Base-by-base conservation (phyloP, 192 early-diverging fungal genomes). In the Coemansia aciculifera region DNA sequence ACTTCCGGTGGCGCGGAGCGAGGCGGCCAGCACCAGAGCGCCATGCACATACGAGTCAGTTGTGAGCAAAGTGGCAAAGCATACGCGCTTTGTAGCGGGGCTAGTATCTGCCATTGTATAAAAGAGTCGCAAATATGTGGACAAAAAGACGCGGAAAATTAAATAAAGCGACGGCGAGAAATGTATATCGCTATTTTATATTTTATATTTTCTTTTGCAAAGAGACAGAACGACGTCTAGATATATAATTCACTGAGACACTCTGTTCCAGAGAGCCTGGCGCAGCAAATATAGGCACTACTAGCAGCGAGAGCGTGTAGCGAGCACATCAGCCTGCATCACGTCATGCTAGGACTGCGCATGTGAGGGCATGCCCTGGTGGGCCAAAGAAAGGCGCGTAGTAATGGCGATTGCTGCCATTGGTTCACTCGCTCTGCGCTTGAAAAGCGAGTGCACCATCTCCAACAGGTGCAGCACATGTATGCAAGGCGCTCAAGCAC, bases 31-130 rank as follows among this genome's bases (percentile, higher is more conserved):
- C 7, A 90, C 86, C n/a, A 94, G 74, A 0, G 94, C 94, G 19
- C 95, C 95, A 39, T 89, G 86, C 48, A 93, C 83, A 70, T 98
- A 97, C 21, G 82, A 84, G 68, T 95, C 94, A 24, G 87, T 88
- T 15, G 94, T 93, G 19, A 98, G 85, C 44, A 98, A 86, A 13
- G 96, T 98, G 8, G 79, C 79, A 73, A 76, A 81, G 69, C 79
- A 81, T 34, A 73, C 67, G 1, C 68, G 74, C 24, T 59, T 34
- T 52, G 10, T 7, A 15, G 36, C 39, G 34, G 48, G 19, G 36
- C 5, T 48, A 32, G 27, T 64, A 42, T 54, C 39, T 51, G 17
- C 13, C 49, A 60, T 39, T 60, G 4, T 2, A 10, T 54, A 10
- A 1, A 36, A 31, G 48, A 51, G 21, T 13, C 51, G 24, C 24